Evolutionary conservation across 768 basidiomycete genomes (phyloP).

Genomic region (Leccinum boreale): DNA sequence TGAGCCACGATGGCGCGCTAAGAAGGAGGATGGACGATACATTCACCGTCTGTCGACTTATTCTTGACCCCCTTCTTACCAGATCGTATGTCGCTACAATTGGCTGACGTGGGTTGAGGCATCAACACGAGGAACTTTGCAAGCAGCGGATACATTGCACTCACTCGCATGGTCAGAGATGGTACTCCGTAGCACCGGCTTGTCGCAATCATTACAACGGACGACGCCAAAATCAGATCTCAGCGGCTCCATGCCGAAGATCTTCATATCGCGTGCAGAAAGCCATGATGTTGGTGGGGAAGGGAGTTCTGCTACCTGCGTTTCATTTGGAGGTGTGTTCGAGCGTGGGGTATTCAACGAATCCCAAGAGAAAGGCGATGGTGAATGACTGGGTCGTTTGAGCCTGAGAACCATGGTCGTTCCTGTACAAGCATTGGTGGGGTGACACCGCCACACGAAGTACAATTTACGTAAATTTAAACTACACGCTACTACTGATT

Average conservation of each 20-base stretch:
- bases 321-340: slow-evolving; percentile 31
- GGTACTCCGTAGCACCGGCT: slow-evolving; percentile 75
- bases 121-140: slow-evolving; percentile 3
- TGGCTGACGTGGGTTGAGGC: slow-evolving; percentile 38
- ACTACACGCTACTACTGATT: background rate
- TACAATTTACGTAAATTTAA: slow-evolving; percentile 19
- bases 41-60: slow-evolving; percentile 48
- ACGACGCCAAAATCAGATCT: slow-evolving; percentile 63
- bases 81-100: slow-evolving; percentile 57
- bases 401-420: slow-evolving; percentile 42
- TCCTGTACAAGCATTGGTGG: background rate
- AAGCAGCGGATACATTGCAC: slow-evolving; percentile 16
- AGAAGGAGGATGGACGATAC: slow-evolving; percentile 23
- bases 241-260: slow-evolving; percentile 78
- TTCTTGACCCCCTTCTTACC: slow-evolving; percentile 55
- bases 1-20: slow-evolving; percentile 1
- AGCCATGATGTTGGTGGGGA: slow-evolving; percentile 86
- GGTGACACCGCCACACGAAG: background rate
- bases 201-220: slow-evolving; percentile 77
- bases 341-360: slow-evolving; percentile 31
- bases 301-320: slow-evolving; percentile 43
- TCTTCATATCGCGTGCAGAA: slow-evolving; percentile 81
- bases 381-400: slow-evolving; percentile 39
- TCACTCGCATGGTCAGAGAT: slow-evolving; percentile 74
- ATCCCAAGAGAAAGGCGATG: slow-evolving; percentile 67